phyloP scores from a whole-genome alignment of 768 basidiomycete genomes.

The Russula abietina region DNA sequence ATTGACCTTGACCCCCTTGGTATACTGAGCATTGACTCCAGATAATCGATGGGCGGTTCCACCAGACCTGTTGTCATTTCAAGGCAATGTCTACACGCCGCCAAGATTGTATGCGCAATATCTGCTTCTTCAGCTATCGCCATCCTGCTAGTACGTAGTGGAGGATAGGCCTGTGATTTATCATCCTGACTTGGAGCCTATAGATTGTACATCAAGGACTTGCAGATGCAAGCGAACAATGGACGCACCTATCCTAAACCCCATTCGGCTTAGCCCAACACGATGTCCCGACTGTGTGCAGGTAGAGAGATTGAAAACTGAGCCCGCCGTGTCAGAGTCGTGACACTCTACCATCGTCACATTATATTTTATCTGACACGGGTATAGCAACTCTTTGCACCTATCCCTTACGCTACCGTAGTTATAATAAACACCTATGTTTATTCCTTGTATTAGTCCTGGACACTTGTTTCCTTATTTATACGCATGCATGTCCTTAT shows the following conservation, averaged over 20 bases:
- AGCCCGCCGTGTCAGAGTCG: not conserved
- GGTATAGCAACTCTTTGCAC: not conserved
- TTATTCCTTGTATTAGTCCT: constrained; percentile 17
- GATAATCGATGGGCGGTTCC: constrained; percentile 29
- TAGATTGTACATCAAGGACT: constrained; percentile 15
- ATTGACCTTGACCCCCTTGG: not conserved
- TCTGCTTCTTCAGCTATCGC: constrained; percentile 27
- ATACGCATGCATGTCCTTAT: not conserved
- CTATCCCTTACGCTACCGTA: not conserved
- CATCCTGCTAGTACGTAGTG: constrained; percentile 24
- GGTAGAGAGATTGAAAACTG: constrained; percentile 1
- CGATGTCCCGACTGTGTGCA: constrained; percentile 24
- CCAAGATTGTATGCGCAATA: constrained; percentile 26
- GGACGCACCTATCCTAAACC: constrained; percentile 27
- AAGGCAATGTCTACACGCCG: constrained; percentile 28
- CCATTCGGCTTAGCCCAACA: constrained; percentile 28
- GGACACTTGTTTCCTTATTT: constrained; percentile 1
- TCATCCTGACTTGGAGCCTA: not conserved
- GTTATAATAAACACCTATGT: constrained; percentile 14
- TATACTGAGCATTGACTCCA: constrained; percentile 8
- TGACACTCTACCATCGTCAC: not conserved
- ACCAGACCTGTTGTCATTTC: constrained; percentile 27
- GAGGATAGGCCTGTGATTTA: not conserved
- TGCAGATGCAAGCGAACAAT: constrained; percentile 26
- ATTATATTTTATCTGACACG: not conserved